These are phyloP conservation scores for Chytriomyces confervae DNA, from an alignment of 192 early-diverging fungal genomes.

Conservation along the genomic window DNA sequence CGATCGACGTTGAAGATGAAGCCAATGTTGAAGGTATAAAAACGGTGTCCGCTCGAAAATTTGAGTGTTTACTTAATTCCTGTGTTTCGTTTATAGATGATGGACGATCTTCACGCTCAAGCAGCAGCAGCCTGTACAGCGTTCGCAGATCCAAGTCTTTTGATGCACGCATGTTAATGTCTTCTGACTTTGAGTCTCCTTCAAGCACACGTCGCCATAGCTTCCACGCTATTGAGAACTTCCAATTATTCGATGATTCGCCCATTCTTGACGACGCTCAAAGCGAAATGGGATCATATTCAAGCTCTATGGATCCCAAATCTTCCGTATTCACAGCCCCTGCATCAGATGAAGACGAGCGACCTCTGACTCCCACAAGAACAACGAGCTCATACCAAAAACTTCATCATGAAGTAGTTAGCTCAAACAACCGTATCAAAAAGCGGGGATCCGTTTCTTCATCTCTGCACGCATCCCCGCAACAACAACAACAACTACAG, in stretches of 20 bases:
- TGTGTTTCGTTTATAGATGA: no score
- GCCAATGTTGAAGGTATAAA: neutral
- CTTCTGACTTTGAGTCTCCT: no score
- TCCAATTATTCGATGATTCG: neutral
- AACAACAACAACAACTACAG: neutral
- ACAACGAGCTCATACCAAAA: neutral
- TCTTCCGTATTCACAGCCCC: slow-evolving; percentile 8
- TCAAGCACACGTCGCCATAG: neutral
- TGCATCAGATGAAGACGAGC: slow-evolving; percentile 12
- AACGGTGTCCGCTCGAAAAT: no score
- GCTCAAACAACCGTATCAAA: slow-evolving; percentile 1
- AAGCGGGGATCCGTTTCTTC: slow-evolving; percentile 29
- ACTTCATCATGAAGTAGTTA: neutral
- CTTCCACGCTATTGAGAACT: neutral
- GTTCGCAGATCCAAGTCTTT: no score
- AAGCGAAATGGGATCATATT: neutral
- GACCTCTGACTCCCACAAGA: slow-evolving; percentile 16
- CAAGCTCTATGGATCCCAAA: neutral
- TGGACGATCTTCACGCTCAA: no score
- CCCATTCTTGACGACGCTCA: neutral
- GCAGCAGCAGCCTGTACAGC: no score
- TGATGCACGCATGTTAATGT: no score
- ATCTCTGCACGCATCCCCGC: slow-evolving; percentile 3
- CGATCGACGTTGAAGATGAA: neutral
- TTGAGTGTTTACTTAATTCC: no score